These are phyloP conservation scores for Saksenaea oblongispora DNA, from an alignment of 371 early-diverging fungal species.

Conservation along the genomic window DNA sequence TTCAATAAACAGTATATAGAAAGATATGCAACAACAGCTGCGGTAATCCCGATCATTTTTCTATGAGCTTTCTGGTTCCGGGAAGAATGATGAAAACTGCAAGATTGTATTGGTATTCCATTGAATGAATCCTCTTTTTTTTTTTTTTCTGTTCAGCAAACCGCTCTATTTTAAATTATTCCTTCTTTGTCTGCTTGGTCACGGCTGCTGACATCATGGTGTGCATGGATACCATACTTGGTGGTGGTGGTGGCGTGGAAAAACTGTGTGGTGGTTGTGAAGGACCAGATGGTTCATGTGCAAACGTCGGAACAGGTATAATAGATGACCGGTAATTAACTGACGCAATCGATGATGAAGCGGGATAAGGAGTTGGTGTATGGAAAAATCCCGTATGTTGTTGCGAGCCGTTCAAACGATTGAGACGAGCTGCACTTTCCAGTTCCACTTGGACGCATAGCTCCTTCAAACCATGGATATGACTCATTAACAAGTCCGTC, in stretches of 20 bases:
- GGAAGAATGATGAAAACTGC: neutral
- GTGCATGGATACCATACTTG: neutral
- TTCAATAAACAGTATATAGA: too few relatives aligned
- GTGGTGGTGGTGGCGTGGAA: neutral
- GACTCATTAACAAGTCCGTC: conserved; percentile 37
- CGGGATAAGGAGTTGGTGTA: conserved; percentile 13
- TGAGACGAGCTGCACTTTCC: conserved; percentile 28
- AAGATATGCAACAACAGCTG: neutral
- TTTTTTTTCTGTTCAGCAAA: neutral
- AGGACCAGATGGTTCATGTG: neutral
- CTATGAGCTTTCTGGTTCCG: conserved; percentile 11
- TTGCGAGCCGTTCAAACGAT: conserved; percentile 15
- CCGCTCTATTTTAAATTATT: neutral
- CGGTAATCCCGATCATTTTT: conserved; percentile 37
- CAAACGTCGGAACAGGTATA: neutral
- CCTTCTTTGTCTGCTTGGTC: conserved; percentile 9
- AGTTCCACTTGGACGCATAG: conserved; percentile 53
- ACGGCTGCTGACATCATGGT: neutral
- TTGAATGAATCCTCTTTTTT: neutral
- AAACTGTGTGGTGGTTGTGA: neutral
- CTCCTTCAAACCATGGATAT: conserved; percentile 51
- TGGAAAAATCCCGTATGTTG: conserved; percentile 36
- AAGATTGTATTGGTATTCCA: neutral
- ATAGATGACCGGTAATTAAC: neutral
- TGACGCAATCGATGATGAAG: neutral